Evolutionary conservation across 768 basidiomycete species (phyloP).

Genomic region (Paxillus rubicundulus): DNA sequence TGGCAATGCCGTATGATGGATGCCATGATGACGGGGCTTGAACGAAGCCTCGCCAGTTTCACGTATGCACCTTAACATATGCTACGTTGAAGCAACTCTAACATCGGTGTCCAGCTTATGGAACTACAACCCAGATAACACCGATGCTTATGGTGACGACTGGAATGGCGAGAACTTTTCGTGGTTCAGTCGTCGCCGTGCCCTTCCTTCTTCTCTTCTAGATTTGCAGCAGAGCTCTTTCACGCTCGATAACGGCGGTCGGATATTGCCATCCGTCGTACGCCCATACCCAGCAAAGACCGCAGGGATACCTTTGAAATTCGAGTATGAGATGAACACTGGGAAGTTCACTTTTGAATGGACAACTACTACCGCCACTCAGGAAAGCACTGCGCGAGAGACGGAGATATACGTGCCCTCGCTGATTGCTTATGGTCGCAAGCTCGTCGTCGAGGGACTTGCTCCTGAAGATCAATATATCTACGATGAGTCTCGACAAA

Average conservation of each 20-base stretch:
- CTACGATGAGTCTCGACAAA: slow-evolving; percentile 69
- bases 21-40: slow-evolving; percentile 80
- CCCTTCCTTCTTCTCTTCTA: slow-evolving; percentile 52
- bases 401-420: slow-evolving; percentile 86
- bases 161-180: slow-evolving; percentile 99
- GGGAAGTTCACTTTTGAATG: slow-evolving; percentile 67
- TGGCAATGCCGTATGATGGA: slow-evolving; percentile 96
- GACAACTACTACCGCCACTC: slow-evolving; percentile 37
- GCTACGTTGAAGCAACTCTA: neutral
- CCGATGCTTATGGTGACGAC: slow-evolving; percentile 73
- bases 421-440: slow-evolving; percentile 52
- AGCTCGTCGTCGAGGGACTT: slow-evolving; percentile 58
- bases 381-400: slow-evolving; percentile 43
- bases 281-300: slow-evolving; percentile 91
- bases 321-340: slow-evolving; percentile 76
- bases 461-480: slow-evolving; percentile 46
- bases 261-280: slow-evolving; percentile 76
- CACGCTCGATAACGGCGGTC: slow-evolving; percentile 79
- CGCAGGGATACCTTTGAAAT: slow-evolving; percentile 74
- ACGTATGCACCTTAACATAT: slow-evolving; percentile 56
- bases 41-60: slow-evolving; percentile 74
- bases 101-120: slow-evolving; percentile 57
- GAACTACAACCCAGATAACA: slow-evolving; percentile 92
- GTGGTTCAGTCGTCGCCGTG: slow-evolving; percentile 75
- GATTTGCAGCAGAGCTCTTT: slow-evolving; percentile 58